Conservation (phyloP, 2,329 filamentous ascomycete species). For the Aureobasidium uvarum region DNA sequence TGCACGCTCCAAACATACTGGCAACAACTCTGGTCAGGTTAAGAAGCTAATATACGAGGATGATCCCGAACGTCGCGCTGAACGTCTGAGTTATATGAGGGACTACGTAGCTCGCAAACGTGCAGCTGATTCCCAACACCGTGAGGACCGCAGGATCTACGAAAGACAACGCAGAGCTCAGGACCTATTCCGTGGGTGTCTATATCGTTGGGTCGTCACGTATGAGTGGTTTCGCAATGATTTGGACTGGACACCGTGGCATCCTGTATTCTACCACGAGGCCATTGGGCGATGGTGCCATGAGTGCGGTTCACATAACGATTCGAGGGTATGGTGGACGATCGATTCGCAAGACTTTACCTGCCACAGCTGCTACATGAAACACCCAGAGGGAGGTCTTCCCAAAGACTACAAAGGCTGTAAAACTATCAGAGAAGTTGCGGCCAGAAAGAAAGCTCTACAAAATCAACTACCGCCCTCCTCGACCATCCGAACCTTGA, state of each 20-base stretch:
- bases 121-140: background rate
- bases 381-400: background rate
- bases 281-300: background rate
- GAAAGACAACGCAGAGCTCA: background rate
- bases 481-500: background rate
- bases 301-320: background rate
- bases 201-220: background rate
- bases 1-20: background rate
- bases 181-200: background rate
- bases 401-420: background rate
- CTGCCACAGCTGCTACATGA: constrained; percentile 1
- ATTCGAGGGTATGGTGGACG: background rate
- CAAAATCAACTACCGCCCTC: background rate
- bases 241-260: background rate
- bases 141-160: no score
- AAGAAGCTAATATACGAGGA: background rate
- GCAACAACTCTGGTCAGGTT: background rate
- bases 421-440: background rate
- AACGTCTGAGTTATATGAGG: background rate
- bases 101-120: background rate
- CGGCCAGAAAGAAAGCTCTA: background rate
- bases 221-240: background rate
- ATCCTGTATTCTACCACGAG: background rate
- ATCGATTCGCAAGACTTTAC: background rate
- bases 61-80: background rate